These are phyloP conservation scores for Hygrocybe punicea DNA, from an alignment of 768 basidiomycete genomes.

Conservation along the genomic window DNA sequence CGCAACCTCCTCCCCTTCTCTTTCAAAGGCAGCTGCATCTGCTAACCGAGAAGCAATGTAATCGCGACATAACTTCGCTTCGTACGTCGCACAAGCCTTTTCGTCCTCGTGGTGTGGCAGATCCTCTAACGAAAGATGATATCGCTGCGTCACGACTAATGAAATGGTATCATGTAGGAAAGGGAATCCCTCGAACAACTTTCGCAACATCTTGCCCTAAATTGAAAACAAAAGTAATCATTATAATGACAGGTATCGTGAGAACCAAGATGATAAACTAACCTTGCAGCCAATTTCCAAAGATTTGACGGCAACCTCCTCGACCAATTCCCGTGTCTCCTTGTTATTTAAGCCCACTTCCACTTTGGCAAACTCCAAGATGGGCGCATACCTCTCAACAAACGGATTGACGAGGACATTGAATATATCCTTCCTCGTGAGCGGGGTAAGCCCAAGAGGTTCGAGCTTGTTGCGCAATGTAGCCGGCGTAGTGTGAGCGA, in stretches of 20 bases:
- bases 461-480: conserved; percentile 52
- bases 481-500: conserved; percentile 25
- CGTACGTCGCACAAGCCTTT: conserved; percentile 42
- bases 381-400: conserved; percentile 51
- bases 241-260: not conserved
- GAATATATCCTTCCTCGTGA: conserved; percentile 56
- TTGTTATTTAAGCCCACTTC: conserved; percentile 41
- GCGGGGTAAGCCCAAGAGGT: conserved; percentile 49
- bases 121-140: conserved; percentile 52
- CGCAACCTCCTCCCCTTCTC: conserved; percentile 9
- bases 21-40: conserved; percentile 1
- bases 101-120: conserved; percentile 54
- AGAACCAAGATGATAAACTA: conserved; percentile 8
- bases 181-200: conserved; percentile 48
- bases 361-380: conserved; percentile 45
- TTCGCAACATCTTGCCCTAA: conserved; percentile 65
- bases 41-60: conserved; percentile 25
- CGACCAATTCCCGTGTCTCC: conserved; percentile 47
- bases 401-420: conserved; percentile 68
- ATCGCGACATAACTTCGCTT: conserved; percentile 55
- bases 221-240: not conserved
- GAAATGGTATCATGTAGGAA: conserved; percentile 43
- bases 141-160: conserved; percentile 45
- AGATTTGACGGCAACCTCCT: conserved; percentile 58
- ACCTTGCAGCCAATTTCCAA: conserved; percentile 63